phyloP scores from a whole-genome alignment of 371 early-diverging fungal species.

The Coelomomyces lativittatus region DNA sequence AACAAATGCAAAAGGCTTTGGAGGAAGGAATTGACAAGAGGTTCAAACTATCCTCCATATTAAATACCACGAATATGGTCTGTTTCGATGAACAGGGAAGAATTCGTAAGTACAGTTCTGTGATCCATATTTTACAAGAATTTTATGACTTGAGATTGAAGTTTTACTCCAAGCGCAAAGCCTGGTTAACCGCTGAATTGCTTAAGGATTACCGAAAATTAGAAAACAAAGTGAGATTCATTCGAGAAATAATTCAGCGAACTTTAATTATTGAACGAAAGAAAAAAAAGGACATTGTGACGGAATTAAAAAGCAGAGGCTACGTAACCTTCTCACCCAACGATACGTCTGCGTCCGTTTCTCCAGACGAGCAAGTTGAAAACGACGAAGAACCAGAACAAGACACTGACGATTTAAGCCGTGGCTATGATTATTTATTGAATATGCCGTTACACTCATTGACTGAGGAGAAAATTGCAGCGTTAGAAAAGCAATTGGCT shows the following conservation, averaged over 20 bases:
- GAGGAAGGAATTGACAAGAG: slow-evolving; percentile 59
- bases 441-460: slow-evolving; percentile 81
- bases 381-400: slow-evolving; percentile 5
- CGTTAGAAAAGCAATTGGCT: slow-evolving; percentile 53
- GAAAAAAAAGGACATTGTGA: slow-evolving; percentile 57
- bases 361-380: slow-evolving; percentile 3
- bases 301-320: slow-evolving; percentile 53
- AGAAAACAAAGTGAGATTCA: slow-evolving; percentile 86
- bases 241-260: slow-evolving; percentile 72
- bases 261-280: slow-evolving; percentile 71
- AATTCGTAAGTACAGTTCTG: slow-evolving; percentile 62
- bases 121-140: slow-evolving; percentile 75
- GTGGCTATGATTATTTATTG: slow-evolving; percentile 92
- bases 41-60: slow-evolving; percentile 56
- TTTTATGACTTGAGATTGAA: slow-evolving; percentile 77
- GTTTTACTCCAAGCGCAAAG: slow-evolving; percentile 84
- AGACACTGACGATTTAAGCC: slow-evolving; percentile 30
- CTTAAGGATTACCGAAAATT: slow-evolving; percentile 54
- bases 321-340: slow-evolving; percentile 47
- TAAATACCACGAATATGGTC: slow-evolving; percentile 83
- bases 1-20: slow-evolving; percentile 50
- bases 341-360: slow-evolving; percentile 12
- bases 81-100: slow-evolving; percentile 86
- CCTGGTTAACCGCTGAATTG: slow-evolving; percentile 45
- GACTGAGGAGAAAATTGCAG: slow-evolving; percentile 75